Percentiles rank a stretch among this genome's conserved stretches.
phyloP scores from a whole-genome alignment of 2,329 filamentous ascomycete species.

The Lachnellula cervina region DNA sequence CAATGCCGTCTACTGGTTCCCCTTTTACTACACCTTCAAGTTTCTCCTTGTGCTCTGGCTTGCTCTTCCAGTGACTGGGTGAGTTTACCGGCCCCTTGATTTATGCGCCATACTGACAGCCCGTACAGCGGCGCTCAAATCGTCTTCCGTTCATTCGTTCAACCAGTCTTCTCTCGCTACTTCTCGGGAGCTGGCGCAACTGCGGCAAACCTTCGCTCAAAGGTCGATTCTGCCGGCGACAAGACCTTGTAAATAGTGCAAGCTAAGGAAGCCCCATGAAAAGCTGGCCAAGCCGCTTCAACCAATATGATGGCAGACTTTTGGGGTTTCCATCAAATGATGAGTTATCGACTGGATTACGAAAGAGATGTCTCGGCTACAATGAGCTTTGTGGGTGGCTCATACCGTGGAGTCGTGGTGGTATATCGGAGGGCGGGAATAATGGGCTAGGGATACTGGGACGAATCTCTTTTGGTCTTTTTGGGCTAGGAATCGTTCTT shows the following conservation, averaged over 20 bases:
- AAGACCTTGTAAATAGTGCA: constrained; percentile 55
- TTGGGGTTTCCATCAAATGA: constrained; percentile 1
- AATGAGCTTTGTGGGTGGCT: neutral
- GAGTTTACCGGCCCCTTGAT: constrained; percentile 38
- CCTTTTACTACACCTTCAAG: constrained; percentile 99
- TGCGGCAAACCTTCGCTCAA: constrained; percentile 80
- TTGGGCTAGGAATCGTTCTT: constrained; percentile 7
- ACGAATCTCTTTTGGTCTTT: constrained; percentile 19
- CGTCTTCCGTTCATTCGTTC: constrained; percentile 93
- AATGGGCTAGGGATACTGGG: constrained; percentile 16
- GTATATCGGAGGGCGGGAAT: constrained; percentile 7
- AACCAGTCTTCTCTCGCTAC: constrained; percentile 88
- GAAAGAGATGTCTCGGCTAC: neutral
- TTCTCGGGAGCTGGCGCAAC: constrained; percentile 68
- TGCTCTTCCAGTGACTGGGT: constrained; percentile 90
- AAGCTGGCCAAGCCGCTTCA: constrained; percentile 5
- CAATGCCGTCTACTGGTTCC: constrained; percentile 88
- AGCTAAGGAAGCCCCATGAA: constrained; percentile 1
- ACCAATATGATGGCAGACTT: constrained; percentile 6
- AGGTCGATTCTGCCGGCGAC: constrained; percentile 70
- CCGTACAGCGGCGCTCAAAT: constrained; percentile 78
- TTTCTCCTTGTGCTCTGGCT: constrained; percentile 97
- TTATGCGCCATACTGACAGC: constrained; percentile 6
- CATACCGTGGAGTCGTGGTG: constrained; percentile 6
- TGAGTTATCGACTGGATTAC: neutral